Percentiles rank a stretch among this genome's conserved stretches.
phyloP scores from a whole-genome alignment of 495 filamentous ascomycete genomes.

The Hypomontagnella monticulosa region DNA sequence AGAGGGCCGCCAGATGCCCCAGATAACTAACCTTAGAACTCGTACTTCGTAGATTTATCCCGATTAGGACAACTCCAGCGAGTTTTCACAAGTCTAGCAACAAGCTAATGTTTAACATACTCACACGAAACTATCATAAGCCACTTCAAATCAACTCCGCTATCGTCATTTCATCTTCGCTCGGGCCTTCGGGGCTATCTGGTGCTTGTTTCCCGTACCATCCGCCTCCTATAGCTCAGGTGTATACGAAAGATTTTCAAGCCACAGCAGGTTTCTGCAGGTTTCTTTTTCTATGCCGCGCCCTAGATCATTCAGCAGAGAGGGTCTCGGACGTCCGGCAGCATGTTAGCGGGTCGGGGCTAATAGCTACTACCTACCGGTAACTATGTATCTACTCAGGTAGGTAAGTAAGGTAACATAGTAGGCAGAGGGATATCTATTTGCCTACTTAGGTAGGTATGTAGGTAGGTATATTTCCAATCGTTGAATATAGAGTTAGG shows the following conservation, averaged over 20 bases:
- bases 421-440: too few relatives aligned
- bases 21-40: neutral
- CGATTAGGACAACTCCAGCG: slow-evolving; percentile 16
- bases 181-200: slow-evolving; percentile 7
- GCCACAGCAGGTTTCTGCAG: slow-evolving; percentile 22
- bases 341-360: slow-evolving; percentile 6
- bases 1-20: slow-evolving; percentile 5
- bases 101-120: neutral
- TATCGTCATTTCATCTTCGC: too few relatives aligned
- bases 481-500: too few relatives aligned
- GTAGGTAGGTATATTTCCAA: too few relatives aligned
- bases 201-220: slow-evolving; percentile 13
- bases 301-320: slow-evolving; percentile 7
- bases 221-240: slow-evolving; percentile 1
- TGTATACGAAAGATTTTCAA: slow-evolving; percentile 4
- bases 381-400: too few relatives aligned
- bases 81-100: slow-evolving; percentile 5
- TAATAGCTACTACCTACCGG: too few relatives aligned
- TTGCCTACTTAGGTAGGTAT: too few relatives aligned
- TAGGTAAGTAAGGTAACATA: neutral
- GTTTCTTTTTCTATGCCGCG: slow-evolving; percentile 8
- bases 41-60: slow-evolving; percentile 1
- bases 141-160: too few relatives aligned
- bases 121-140: neutral
- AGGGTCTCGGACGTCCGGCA: slow-evolving; percentile 7